Percentiles rank a stretch among this genome's conserved stretches.
phyloP scores from a whole-genome alignment of 176 grass and related monocot genomes.

The Oryza officinalis region DNA sequence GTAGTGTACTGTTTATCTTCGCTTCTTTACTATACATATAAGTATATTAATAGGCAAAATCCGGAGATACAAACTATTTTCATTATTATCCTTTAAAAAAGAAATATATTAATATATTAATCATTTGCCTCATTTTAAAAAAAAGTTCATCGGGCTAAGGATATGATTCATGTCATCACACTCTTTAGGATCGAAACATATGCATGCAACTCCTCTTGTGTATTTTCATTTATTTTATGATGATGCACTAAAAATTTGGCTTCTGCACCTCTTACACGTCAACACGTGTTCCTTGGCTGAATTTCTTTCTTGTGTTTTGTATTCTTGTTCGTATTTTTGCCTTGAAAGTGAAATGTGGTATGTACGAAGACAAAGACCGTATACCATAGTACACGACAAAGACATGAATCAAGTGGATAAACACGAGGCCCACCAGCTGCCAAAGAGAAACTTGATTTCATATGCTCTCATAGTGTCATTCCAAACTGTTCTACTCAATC shows the following conservation, averaged over 20 bases:
- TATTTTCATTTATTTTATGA: background rate
- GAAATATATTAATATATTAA: no score
- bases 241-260: background rate
- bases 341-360: slow-evolving; percentile 1
- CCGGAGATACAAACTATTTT: no score
- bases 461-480: background rate
- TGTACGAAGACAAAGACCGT: slow-evolving; percentile 14
- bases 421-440: slow-evolving; percentile 14
- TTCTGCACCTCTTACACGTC: background rate
- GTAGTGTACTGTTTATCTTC: no score
- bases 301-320: background rate
- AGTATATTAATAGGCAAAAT: no score
- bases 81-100: no score
- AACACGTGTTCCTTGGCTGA: slow-evolving; percentile 24
- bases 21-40: no score
- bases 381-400: background rate
- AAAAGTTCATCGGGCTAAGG: no score
- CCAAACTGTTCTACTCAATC: background rate
- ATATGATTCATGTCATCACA: no score
- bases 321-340: background rate
- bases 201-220: background rate
- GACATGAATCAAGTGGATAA: slow-evolving; percentile 49
- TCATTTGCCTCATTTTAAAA: no score
- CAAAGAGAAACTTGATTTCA: background rate
- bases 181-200: background rate